phyloP scores from a whole-genome alignment of 1,139 yeast genomes.

The Debaryomyces singareniensis region DNA sequence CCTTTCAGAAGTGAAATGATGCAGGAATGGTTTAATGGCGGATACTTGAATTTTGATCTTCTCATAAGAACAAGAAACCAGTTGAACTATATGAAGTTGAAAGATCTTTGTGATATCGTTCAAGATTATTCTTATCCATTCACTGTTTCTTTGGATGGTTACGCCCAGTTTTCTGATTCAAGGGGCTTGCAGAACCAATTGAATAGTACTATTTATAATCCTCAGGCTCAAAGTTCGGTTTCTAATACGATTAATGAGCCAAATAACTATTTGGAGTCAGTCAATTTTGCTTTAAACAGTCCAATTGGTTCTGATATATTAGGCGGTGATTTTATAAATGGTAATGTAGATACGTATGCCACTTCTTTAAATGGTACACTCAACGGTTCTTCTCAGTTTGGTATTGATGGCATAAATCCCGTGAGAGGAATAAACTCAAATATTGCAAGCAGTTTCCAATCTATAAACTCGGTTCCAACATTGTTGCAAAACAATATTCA shows the following conservation, averaged over 20 bases:
- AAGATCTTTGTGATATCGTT: constrained; percentile 38
- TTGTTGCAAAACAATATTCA: constrained; percentile 26
- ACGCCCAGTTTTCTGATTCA: neutral
- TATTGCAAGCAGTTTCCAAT: constrained; percentile 7
- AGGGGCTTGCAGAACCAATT: neutral
- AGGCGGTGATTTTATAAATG: constrained; percentile 19
- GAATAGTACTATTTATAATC: neutral
- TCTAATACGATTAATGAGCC: constrained; percentile 7
- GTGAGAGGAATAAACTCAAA: constrained; percentile 9
- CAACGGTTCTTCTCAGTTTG: constrained; percentile 14
- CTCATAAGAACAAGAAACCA: constrained; percentile 52
- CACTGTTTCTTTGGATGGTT: neutral
- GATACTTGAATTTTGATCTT: constrained; percentile 54
- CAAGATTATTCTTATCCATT: constrained; percentile 49
- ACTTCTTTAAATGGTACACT: constrained; percentile 9
- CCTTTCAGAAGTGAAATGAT: constrained; percentile 70
- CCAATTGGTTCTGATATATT: constrained; percentile 15
- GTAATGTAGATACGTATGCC: constrained; percentile 18
- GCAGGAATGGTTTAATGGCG: constrained; percentile 72
- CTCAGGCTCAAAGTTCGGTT: neutral
- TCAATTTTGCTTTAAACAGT: constrained; percentile 17
- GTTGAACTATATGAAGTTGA: constrained; percentile 30
- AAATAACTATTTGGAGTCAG: constrained; percentile 18
- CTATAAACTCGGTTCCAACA: constrained; percentile 19
- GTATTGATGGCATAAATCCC: constrained; percentile 19